Evolutionary conservation across 2,329 filamentous ascomycete genomes (phyloP), one percentile per base, ranked within the genome.

Genomic region (Calonectria pteridis): DNA sequence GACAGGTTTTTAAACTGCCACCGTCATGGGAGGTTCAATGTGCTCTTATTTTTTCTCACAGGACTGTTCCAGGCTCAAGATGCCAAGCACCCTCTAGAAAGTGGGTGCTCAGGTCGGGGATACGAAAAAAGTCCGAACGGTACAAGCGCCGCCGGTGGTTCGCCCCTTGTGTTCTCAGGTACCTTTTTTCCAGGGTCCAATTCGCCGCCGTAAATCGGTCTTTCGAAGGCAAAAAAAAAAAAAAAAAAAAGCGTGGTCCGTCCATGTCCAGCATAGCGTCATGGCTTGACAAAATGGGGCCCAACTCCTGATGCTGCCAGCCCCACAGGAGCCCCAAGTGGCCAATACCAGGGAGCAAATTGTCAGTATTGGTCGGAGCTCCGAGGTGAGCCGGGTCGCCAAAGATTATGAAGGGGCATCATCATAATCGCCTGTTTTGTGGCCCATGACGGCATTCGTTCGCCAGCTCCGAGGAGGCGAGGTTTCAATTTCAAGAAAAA

Each of bases 111-210:
- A 10, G 40, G 59, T 64, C 59, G 59, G 59, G 59, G 59, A 64
- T 64, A 64, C 59, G 59, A 64, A 64, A 64, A 46, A 64, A 64
- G 40, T 64, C 59, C 59, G 59, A 62, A 46, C 23, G 50, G 59
- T 46, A 46, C 59, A 37, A 20, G 26, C 23, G 16, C 40, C 4
- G 13, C 7, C 3, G 16, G 59, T 23, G 26, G 59, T 14, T 40
- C 33, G 10, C 16, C 33, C 31, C 33, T 20, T 33, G 2, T 9
- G 14, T 4, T 62, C 18, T 2, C 33, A 62, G 10, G 55, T 40
- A 62, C 55, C 23, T 4, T 46, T 46, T 37, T n/a, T n/a, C 0
- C 33, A 20, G n/a, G 55, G 55, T 26, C 18, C 37, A 62, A 62
- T 62, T 62, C 37, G 35, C 55, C 55, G 55, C n/a, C 6, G 26